A percentile compares a stretch with the other conserved stretches of the same genome.
These are phyloP conservation scores for Xylaria longipes DNA, from an alignment of 495 filamentous ascomycete genomes.

Conservation along the genomic window DNA sequence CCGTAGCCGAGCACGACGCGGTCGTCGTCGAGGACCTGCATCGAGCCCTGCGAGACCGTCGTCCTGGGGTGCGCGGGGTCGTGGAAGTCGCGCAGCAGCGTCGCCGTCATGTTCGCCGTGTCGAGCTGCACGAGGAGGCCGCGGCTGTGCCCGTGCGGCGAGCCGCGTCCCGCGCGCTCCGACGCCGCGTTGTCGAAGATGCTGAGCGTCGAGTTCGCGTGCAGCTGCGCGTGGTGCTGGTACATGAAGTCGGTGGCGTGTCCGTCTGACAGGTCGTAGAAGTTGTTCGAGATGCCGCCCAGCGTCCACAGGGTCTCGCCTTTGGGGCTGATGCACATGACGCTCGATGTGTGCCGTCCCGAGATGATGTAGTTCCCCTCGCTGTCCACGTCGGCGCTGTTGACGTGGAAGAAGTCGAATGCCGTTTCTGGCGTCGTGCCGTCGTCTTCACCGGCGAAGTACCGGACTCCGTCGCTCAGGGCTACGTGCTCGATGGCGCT, in stretches of 20 bases:
- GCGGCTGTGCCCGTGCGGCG: conserved; percentile 29
- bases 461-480: conserved; percentile 24
- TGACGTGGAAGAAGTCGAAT: conserved; percentile 51
- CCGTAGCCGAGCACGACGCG: conserved; percentile 59
- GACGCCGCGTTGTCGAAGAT: conserved; percentile 48
- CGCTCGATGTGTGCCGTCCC: conserved; percentile 44
- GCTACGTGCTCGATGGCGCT: conserved; percentile 16
- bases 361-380: conserved; percentile 50
- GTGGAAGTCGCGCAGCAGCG: conserved; percentile 25
- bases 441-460: conserved; percentile 26
- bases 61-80: conserved; percentile 21
- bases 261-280: conserved; percentile 52
- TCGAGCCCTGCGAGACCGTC: conserved; percentile 50
- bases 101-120: conserved; percentile 45
- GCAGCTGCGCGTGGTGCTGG: conserved; percentile 61
- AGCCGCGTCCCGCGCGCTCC: conserved; percentile 15
- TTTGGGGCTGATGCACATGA: conserved; percentile 43
- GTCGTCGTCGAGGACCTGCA: conserved; percentile 51
- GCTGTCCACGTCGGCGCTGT: conserved; percentile 40
- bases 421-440: conserved; percentile 22
- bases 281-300: conserved; percentile 51
- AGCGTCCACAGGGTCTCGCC: conserved; percentile 51
- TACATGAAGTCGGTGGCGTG: conserved; percentile 56
- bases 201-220: conserved; percentile 42
- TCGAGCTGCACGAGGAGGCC: conserved; percentile 55